A percentile compares a stretch with the other conserved stretches of the same genome.
phyloP scores from a whole-genome alignment of 129 eudicot species.

The Escallonia herrerae region DNA sequence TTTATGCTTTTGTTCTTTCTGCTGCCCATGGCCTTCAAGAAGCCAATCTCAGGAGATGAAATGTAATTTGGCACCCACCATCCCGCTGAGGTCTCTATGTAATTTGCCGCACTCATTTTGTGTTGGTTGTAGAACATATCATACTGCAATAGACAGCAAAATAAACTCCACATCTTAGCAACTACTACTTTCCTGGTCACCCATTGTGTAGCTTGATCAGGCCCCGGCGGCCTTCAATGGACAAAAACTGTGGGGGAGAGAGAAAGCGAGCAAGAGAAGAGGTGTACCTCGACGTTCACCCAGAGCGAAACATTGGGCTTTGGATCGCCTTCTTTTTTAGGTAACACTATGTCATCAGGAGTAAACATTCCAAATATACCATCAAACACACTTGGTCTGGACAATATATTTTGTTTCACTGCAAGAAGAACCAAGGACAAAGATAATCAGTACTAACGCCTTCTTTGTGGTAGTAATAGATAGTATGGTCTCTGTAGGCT shows the following conservation, averaged over 20 bases:
- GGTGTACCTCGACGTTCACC: slow-evolving; percentile 75
- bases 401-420: slow-evolving; percentile 53
- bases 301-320: slow-evolving; percentile 22
- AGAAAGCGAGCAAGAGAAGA: not conserved
- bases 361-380: slow-evolving; percentile 16
- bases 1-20: slow-evolving; percentile 39
- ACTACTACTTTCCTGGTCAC: not conserved
- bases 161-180: not conserved
- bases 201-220: not conserved
- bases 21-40: slow-evolving; percentile 51
- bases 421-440: slow-evolving; percentile 6
- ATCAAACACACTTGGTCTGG: slow-evolving; percentile 51
- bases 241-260: not conserved
- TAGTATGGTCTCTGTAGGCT: not conserved
- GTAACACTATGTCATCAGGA: slow-evolving; percentile 29
- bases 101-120: slow-evolving; percentile 33
- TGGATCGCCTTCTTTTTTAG: not conserved
- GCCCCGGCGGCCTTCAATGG: not conserved
- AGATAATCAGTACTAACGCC: not conserved
- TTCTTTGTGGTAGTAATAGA: not conserved
- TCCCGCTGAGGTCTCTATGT: slow-evolving; percentile 29
- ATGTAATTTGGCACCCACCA: slow-evolving; percentile 41
- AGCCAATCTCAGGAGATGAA: slow-evolving; percentile 86
- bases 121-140: slow-evolving; percentile 52
- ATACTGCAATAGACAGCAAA: slow-evolving; percentile 30